These are phyloP conservation scores for Naumovozyma baii DNA, from an alignment of 805 yeast genomes.

Conservation along the genomic window DNA sequence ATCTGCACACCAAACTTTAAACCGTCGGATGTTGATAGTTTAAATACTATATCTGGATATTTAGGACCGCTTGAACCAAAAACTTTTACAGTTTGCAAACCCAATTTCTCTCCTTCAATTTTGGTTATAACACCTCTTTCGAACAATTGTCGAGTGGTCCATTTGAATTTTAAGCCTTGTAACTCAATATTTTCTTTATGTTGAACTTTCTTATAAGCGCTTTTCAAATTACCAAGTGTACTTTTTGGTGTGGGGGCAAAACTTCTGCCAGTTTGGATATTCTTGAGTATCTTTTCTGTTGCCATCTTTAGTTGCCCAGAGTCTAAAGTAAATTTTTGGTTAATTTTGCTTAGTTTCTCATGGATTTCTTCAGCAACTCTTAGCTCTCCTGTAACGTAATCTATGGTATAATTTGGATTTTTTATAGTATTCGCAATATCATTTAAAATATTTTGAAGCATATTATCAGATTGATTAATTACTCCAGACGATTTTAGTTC, in stretches of 20 bases:
- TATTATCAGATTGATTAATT: constrained; percentile 50
- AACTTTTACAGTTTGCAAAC: constrained; percentile 30
- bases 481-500: constrained; percentile 63
- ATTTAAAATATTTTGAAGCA: constrained; percentile 70
- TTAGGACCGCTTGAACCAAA: constrained; percentile 38
- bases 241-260: constrained; percentile 23
- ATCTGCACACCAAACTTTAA: constrained; percentile 57
- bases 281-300: constrained; percentile 42
- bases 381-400: constrained; percentile 39
- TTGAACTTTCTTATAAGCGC: constrained; percentile 32
- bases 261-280: constrained; percentile 35
- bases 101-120: constrained; percentile 43
- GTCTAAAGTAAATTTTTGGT: constrained; percentile 33
- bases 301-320: constrained; percentile 37
- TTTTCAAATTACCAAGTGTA: constrained; percentile 32
- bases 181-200: constrained; percentile 20
- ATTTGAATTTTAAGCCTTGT: constrained; percentile 53
- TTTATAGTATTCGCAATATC: constrained; percentile 75
- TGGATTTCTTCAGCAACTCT: constrained; percentile 37
- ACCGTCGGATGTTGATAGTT: constrained; percentile 67
- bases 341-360: background rate
- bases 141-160: constrained; percentile 61
- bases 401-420: constrained; percentile 43
- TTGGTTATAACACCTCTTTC: constrained; percentile 63
- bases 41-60: constrained; percentile 58